A percentile compares a stretch with the other conserved stretches of the same genome.
Conservation (phyloP, 2,329 filamentous ascomycete species). For the Penicillium sp. region DNA sequence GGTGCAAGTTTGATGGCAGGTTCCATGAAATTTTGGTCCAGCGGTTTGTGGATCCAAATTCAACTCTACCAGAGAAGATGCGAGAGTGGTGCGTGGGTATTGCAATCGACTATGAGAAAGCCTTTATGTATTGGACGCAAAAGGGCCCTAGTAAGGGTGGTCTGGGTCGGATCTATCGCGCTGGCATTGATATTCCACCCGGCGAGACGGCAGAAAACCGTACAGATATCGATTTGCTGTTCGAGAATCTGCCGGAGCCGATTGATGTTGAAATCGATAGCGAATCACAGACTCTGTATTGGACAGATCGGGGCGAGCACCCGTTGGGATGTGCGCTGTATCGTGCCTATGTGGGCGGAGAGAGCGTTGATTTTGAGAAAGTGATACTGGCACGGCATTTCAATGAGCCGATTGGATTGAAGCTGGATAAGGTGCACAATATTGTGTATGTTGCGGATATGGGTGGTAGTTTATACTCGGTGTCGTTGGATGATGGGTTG, state of each 20-base stretch:
- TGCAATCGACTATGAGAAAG: constrained; percentile 47
- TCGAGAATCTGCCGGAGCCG: constrained; percentile 56
- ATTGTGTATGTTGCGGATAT: constrained; percentile 11
- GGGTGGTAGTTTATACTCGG: constrained; percentile 9
- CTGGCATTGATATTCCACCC: constrained; percentile 46
- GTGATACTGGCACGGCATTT: constrained; percentile 27
- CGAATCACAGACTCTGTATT: constrained; percentile 54
- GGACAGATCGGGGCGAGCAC: constrained; percentile 65
- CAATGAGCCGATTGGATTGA: constrained; percentile 16
- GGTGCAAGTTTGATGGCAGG: constrained; percentile 42
- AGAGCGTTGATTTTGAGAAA: constrained; percentile 12
- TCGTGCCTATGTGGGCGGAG: constrained; percentile 29
- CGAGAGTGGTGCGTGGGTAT: constrained; percentile 63
- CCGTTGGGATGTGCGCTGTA: constrained; percentile 61
- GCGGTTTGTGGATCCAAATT: constrained; percentile 22
- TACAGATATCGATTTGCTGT: constrained; percentile 49
- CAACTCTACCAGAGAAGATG: constrained; percentile 28
- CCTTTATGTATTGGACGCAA: constrained; percentile 64
- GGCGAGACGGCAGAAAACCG: constrained; percentile 41
- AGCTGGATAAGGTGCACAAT: constrained; percentile 7
- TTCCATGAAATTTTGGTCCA: constrained; percentile 45
- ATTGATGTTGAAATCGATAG: constrained; percentile 63
- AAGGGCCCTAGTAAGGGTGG: constrained; percentile 59
- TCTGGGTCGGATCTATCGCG: constrained; percentile 58
- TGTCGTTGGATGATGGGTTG: constrained; percentile 3